phyloP scores from a whole-genome alignment of 805 yeast genomes.

The Yarrowia yakushimensis region DNA sequence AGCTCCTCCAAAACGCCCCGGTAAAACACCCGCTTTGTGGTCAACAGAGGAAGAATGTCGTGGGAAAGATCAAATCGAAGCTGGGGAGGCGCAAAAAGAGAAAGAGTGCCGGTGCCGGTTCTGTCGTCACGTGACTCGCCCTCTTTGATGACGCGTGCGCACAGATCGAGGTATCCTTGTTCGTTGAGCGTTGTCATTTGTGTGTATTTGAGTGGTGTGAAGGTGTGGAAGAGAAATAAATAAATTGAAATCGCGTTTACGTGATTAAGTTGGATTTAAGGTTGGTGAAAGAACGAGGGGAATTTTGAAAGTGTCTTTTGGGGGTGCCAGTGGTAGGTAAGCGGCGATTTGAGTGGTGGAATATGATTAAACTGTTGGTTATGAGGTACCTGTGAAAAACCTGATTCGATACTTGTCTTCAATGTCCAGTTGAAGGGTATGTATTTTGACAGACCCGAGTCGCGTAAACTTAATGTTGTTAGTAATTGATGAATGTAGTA shows the following conservation, averaged over 20 bases:
- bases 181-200: constrained; percentile 42
- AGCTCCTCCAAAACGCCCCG: constrained; percentile 86
- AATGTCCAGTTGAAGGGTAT: no score
- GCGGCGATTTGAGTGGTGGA: not conserved
- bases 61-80: constrained; percentile 72
- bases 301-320: not conserved
- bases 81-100: constrained; percentile 95
- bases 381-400: no score
- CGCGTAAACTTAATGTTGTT: no score
- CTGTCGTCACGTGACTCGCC: constrained; percentile 94
- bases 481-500: no score
- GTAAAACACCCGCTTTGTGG: constrained; percentile 89
- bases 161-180: constrained; percentile 80
- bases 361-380: no score
- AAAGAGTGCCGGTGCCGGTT: constrained; percentile 94
- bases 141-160: constrained; percentile 66
- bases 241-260: constrained; percentile 13
- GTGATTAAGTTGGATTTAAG: not conserved
- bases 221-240: not conserved
- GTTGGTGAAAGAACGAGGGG: not conserved
- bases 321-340: not conserved
- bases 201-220: not conserved
- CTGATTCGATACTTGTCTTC: no score
- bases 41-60: constrained; percentile 78
- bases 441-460: no score